Evolutionary conservation across 148 eudicot species (phyloP).

Genomic region (Chenopodium formosanum): DNA sequence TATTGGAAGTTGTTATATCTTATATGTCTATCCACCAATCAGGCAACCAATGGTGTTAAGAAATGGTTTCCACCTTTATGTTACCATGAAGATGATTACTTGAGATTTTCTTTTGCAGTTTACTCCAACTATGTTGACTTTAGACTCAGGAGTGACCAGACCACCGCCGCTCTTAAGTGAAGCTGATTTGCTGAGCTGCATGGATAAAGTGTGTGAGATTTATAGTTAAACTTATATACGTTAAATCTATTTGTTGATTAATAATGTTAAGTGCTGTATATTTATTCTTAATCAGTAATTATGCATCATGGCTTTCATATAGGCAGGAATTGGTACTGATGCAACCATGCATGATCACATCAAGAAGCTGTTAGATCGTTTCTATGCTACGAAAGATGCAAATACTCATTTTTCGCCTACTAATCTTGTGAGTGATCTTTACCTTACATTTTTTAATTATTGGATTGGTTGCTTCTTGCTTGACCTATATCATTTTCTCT

Average conservation of each 20-base stretch:
- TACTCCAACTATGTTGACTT: conserved; percentile 70
- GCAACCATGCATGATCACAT: conserved; percentile 99
- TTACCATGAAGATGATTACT: too few relatives aligned
- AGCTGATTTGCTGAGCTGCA: conserved; percentile 85
- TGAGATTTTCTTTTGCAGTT: conserved; percentile 50
- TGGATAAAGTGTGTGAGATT: conserved; percentile 79
- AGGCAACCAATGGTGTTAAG: neutral
- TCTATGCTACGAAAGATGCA: conserved; percentile 90
- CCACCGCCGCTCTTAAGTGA: conserved; percentile 93
- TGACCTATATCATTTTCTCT: neutral
- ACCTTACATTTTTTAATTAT: neutral
- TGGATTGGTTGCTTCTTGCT: neutral
- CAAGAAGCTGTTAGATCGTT: conserved; percentile 91
- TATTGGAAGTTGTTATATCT: too few relatives aligned
- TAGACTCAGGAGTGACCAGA: conserved; percentile 89
- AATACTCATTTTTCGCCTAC: conserved; percentile 87
- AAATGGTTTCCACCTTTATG: neutral
- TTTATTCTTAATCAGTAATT: neutral
- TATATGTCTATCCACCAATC: too few relatives aligned
- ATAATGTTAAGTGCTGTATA: neutral
- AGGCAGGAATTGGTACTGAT: conserved; percentile 98
- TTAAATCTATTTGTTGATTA: neutral
- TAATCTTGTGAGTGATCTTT: conserved; percentile 56
- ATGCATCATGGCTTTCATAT: conserved; percentile 5
- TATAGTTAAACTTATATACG: neutral